A percentile compares a stretch with the other conserved stretches of the same genome.
phyloP scores from a whole-genome alignment of 768 basidiomycete genomes.

The Lentinus brumalis region DNA sequence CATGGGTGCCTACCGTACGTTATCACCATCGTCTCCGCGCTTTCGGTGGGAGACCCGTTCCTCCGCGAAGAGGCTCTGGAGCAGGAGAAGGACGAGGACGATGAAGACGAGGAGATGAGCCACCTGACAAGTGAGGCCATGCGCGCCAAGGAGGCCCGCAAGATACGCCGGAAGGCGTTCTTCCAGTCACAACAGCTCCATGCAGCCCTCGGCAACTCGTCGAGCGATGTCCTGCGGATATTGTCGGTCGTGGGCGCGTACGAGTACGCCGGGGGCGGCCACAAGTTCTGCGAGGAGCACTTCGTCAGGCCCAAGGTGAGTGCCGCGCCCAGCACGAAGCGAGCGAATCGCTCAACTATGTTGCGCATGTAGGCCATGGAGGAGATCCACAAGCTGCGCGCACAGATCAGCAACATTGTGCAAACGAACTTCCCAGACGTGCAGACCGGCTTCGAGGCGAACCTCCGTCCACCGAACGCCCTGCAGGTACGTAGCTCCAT shows the following conservation, averaged over 20 bases:
- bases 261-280: conserved; percentile 84
- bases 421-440: conserved; percentile 70
- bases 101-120: conserved; percentile 37
- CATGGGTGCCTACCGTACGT: conserved; percentile 92
- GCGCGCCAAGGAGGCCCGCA: conserved; percentile 58
- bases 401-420: conserved; percentile 87
- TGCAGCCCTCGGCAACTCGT: conserved; percentile 72
- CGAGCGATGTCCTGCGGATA: conserved; percentile 84
- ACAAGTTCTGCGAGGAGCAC: conserved; percentile 82
- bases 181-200: conserved; percentile 81
- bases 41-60: conserved; percentile 97
- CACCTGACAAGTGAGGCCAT: conserved; percentile 50
- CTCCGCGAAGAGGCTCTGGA: conserved; percentile 74
- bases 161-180: conserved; percentile 70
- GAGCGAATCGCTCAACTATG: neutral
- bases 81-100: conserved; percentile 41
- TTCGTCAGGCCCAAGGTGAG: conserved; percentile 88
- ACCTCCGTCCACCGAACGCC: conserved; percentile 74
- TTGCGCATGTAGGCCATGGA: conserved; percentile 79
- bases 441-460: conserved; percentile 59
- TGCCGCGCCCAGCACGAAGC: neutral
- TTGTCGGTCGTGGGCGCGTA: conserved; percentile 97
- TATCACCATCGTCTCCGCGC: conserved; percentile 84
- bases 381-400: conserved; percentile 94
- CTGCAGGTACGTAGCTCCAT: conserved; percentile 58